These are phyloP conservation scores for Lyophyllum shimeji DNA, from an alignment of 768 basidiomycete species.

Conservation along the genomic window DNA sequence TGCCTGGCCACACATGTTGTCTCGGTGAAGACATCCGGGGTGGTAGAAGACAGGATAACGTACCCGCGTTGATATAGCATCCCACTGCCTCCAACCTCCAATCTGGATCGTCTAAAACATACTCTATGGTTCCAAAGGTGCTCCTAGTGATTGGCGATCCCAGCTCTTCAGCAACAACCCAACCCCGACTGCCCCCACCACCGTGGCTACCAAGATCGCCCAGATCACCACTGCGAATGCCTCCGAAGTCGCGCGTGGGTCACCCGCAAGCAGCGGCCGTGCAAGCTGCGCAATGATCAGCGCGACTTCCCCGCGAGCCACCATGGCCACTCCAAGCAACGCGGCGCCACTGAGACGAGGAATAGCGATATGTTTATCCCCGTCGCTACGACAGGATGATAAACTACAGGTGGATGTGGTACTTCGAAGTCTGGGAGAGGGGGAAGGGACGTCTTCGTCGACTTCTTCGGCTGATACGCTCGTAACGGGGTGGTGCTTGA, in stretches of 20 bases:
- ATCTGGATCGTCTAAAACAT: no score
- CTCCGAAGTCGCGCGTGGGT: no score
- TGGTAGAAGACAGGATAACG: no score
- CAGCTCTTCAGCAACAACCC: conserved; percentile 21
- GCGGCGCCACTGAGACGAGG: conserved; percentile 26
- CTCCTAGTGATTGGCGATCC: not conserved
- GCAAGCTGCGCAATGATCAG: conserved; percentile 57
- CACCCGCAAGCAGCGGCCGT: conserved; percentile 1
- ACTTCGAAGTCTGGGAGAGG: not conserved
- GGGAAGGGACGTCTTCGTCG: no score
- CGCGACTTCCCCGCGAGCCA: conserved; percentile 69
- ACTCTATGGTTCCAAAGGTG: no score
- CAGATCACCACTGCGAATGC: conserved; percentile 55
- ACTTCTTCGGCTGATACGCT: no score
- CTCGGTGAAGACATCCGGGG: no score
- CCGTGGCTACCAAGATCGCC: conserved; percentile 56
- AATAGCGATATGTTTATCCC: not conserved
- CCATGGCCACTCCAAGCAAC: conserved; percentile 44
- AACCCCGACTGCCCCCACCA: conserved; percentile 43
- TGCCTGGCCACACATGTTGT: no score
- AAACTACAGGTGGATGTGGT: not conserved
- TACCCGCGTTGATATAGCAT: no score
- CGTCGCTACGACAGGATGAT: not conserved
- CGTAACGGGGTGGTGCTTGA: not conserved
- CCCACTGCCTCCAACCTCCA: no score